These are phyloP conservation scores for Aspergillus indologenus DNA, from an alignment of 495 filamentous ascomycete genomes.

Conservation along the genomic window DNA sequence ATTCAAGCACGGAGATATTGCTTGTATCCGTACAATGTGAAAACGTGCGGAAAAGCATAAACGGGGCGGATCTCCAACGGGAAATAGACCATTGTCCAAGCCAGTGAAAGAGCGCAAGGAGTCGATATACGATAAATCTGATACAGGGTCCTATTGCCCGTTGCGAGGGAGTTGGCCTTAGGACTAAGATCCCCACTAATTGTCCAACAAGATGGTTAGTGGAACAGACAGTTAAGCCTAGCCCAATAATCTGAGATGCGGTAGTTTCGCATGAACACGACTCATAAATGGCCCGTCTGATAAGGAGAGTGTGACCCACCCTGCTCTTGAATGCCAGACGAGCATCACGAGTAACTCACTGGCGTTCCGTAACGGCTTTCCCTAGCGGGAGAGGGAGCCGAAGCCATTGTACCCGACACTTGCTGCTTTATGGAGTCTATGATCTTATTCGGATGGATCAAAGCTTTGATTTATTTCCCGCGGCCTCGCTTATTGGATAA, in stretches of 20 bases:
- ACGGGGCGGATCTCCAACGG: not conserved
- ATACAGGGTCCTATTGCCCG: conserved; percentile 27
- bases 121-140: conserved; percentile 6
- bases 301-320: conserved; percentile 15
- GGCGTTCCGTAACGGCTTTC: not conserved
- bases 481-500: not conserved
- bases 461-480: not conserved
- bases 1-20: not conserved
- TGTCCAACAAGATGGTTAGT: conserved; percentile 30
- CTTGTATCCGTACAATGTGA: not conserved
- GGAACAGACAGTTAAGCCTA: conserved; percentile 19
- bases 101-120: not conserved
- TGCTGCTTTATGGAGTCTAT: not conserved
- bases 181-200: not conserved
- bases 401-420: not conserved
- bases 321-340: not conserved
- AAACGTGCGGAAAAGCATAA: not conserved
- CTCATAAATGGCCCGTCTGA: conserved; percentile 18
- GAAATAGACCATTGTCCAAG: not conserved
- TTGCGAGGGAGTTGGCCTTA: conserved; percentile 2
- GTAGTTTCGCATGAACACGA: conserved; percentile 16
- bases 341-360: not conserved
- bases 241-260: conserved; percentile 21
- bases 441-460: not conserved
- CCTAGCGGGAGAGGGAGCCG: not conserved